Base-by-base conservation (phyloP, 78 protist genomes). In the Dictyostelium firmibasis region DNA sequence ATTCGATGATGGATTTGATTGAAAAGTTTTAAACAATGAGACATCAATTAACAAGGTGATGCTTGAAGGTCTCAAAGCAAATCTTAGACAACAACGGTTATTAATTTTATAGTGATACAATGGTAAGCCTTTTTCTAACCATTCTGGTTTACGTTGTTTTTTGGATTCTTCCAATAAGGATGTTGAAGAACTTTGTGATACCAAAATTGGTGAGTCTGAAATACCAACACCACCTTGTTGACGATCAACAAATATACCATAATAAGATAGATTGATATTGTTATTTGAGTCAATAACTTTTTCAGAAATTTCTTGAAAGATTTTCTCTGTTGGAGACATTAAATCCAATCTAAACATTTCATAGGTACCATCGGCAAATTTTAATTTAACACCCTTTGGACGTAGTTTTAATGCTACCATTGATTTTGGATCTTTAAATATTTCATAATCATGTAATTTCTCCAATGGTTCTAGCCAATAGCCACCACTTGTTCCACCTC, bases 401-500 rank as follows among this genome's bases (percentile, higher is more conserved):
- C 87, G 41, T 5, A 69, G 38, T 11, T 81, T 81, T 31, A 89
- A 43, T 0, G 31, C 36, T 0, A 89, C 87, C 3, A 87, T 81
- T 20, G 60, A 38, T 85, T 89, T 89, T 60, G 94, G 94, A 81
- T 89, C 94, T 33, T 81, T 89, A 35, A 89, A 81, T 0, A 81
- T 70, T 75, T 89, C 94, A 50, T 81, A 53, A 31, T 89, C 84
- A n/a, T 81, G 87, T 47, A 89, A 27, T 84, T 89, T 89, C 53
- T 89, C 94, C 4, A 89, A 77, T 69, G 94, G 94, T 69, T 89
- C 94, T 25, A 89, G 35, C 94, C 94, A 89, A 41, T 89, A 89
- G 0, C 94, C 86, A 18, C 64, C 57, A 2, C 86, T 14, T 18
- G 81, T 75, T 0, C 75, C 75, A 11, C 83, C 82, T 31, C 75